These are phyloP conservation scores for Cladosporium sp. DNA, from an alignment of 2,329 filamentous ascomycete species.

Conservation along the genomic window DNA sequence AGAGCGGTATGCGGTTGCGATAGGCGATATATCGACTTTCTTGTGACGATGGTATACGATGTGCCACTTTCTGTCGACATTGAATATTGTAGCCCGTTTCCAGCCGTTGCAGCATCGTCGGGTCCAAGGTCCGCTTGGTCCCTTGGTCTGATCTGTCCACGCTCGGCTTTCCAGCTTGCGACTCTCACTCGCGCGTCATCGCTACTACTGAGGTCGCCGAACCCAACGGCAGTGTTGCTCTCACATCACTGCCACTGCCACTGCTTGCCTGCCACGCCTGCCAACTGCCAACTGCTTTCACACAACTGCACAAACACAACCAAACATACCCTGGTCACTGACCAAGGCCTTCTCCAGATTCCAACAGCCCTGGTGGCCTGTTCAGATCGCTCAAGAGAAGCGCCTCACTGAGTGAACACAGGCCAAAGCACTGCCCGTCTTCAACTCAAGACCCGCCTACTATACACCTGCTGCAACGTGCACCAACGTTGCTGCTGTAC, in stretches of 20 bases:
- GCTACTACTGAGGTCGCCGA: not conserved
- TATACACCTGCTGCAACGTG: not conserved
- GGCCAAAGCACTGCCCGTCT: not conserved
- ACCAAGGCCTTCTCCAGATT: not conserved
- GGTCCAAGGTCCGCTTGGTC: too few relatives aligned
- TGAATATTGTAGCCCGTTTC: not conserved
- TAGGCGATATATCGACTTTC: not conserved
- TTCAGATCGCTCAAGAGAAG: not conserved
- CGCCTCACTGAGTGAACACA: not conserved
- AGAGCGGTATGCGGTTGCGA: not conserved
- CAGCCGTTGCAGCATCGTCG: not conserved
- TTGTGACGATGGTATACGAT: not conserved
- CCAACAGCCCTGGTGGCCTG: not conserved
- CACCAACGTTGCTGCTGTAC: not conserved
- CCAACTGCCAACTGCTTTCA: not conserved
- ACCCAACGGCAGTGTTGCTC: not conserved
- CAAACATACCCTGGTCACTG: not conserved
- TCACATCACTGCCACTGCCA: not conserved
- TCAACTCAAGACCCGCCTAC: not conserved
- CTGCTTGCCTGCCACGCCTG: not conserved
- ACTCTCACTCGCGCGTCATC: not conserved
- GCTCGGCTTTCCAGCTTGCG: not conserved
- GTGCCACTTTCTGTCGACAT: not conserved
- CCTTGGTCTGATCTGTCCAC: not conserved
- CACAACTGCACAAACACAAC: not conserved